Evolutionary conservation across 345 rosid genomes (phyloP).

Genomic region (Syzygium oleosum): DNA sequence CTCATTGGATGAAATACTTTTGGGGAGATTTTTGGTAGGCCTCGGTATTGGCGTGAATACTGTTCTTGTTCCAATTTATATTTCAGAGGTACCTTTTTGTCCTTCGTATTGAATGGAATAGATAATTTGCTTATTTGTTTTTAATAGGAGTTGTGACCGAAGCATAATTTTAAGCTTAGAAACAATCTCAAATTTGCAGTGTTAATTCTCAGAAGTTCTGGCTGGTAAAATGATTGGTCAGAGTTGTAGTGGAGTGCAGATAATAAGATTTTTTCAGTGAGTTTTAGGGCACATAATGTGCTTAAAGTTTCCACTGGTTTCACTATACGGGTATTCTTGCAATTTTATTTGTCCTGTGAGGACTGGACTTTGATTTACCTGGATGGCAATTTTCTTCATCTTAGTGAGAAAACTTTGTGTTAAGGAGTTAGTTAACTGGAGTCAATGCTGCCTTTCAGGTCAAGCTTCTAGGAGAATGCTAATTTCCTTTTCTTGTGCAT

Average conservation of each 20-base stretch:
- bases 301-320: not conserved
- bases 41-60: constrained; percentile 77
- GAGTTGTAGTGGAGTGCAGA: not conserved
- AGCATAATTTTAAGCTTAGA: not conserved
- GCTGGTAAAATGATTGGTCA: not conserved
- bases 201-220: not conserved
- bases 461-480: not conserved
- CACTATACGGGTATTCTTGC: not conserved
- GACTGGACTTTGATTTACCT: not conserved
- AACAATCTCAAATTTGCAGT: not conserved
- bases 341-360: not conserved
- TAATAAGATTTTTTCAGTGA: not conserved
- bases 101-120: not conserved
- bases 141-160: not conserved
- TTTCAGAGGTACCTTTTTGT: constrained; percentile 48
- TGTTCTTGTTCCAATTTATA: constrained; percentile 71
- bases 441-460: not conserved
- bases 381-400: not conserved
- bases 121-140: not conserved
- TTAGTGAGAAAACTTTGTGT: not conserved
- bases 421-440: not conserved
- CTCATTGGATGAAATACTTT: constrained; percentile 58
- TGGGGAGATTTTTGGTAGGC: constrained; percentile 81
- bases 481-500: not conserved
- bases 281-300: not conserved